Evolutionary conservation across 2,329 filamentous ascomycete genomes (phyloP).

Genomic region (Cryphonectria nitschkei): DNA sequence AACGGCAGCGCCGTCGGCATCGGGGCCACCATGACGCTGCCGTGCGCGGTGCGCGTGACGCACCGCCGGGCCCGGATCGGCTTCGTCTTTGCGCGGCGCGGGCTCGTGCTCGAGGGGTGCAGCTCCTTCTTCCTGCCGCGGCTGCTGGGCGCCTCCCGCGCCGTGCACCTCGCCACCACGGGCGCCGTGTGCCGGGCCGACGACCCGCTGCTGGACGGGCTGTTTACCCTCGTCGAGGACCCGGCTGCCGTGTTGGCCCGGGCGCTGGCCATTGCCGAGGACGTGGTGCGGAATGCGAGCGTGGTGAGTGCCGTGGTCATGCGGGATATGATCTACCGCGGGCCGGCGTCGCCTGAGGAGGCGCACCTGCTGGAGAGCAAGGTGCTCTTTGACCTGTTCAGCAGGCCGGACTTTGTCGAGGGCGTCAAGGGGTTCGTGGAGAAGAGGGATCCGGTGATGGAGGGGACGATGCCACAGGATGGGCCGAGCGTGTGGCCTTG

Average conservation of each 20-base stretch:
- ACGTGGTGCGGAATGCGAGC: slow-evolving; percentile 69
- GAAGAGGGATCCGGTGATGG: slow-evolving; percentile 67
- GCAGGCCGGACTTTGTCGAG: slow-evolving; percentile 63
- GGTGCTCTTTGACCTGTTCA: slow-evolving; percentile 65
- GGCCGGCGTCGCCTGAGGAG: slow-evolving; percentile 63
- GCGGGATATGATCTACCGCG: slow-evolving; percentile 71
- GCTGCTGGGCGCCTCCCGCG: slow-evolving; percentile 66
- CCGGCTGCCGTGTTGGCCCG: slow-evolving; percentile 64
- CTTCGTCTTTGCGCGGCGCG: slow-evolving; percentile 73
- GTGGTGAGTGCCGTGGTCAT: slow-evolving; percentile 67
- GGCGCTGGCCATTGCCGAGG: slow-evolving; percentile 67
- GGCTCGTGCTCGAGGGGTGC: slow-evolving; percentile 73
- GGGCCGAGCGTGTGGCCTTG: slow-evolving; percentile 66
- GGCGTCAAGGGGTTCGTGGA: slow-evolving; percentile 71
- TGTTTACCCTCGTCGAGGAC: slow-evolving; percentile 65
- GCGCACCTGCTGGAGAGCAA: slow-evolving; percentile 71
- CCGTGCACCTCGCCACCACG: slow-evolving; percentile 69
- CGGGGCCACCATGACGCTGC: slow-evolving; percentile 64
- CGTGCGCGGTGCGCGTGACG: slow-evolving; percentile 56
- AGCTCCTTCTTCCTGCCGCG: slow-evolving; percentile 73
- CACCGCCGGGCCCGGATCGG: slow-evolving; percentile 67
- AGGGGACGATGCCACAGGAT: slow-evolving; percentile 62
- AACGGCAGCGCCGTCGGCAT: slow-evolving; percentile 64
- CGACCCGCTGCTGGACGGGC: slow-evolving; percentile 55
- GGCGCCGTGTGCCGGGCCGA: slow-evolving; percentile 61